phyloP scores from a whole-genome alignment of 1,284 basidiomycete species.

The Melampsora larici-populina region DNA sequence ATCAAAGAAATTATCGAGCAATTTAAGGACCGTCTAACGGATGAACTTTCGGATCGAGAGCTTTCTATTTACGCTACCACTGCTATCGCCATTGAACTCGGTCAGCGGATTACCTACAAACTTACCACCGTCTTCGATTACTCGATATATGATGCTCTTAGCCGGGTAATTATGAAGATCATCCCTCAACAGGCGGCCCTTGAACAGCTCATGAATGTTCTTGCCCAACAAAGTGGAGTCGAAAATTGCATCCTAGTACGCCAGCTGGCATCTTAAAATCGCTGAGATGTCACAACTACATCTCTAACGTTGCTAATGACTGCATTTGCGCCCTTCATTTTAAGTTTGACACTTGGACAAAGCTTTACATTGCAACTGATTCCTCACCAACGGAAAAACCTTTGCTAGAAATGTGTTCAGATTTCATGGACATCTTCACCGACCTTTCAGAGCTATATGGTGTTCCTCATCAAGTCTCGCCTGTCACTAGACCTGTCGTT shows the following conservation, averaged over 20 bases:
- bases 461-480: constrained; percentile 35
- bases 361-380: constrained; percentile 87
- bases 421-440: constrained; percentile 82
- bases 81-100: constrained; percentile 45
- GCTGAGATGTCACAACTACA: too few relatives aligned
- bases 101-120: constrained; percentile 62
- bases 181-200: constrained; percentile 64
- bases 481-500: constrained; percentile 21
- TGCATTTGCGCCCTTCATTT: constrained; percentile 84
- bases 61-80: constrained; percentile 46
- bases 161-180: constrained; percentile 68
- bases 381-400: constrained; percentile 83
- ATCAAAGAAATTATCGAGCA: constrained; percentile 59
- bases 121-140: constrained; percentile 86
- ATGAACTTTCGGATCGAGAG: constrained; percentile 56
- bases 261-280: neutral
- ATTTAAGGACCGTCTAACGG: constrained; percentile 63
- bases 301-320: constrained; percentile 59
- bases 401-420: constrained; percentile 81
- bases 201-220: constrained; percentile 75
- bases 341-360: constrained; percentile 83
- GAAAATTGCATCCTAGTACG: constrained; percentile 12
- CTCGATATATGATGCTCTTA: constrained; percentile 80
- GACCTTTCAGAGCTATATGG: constrained; percentile 75
- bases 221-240: constrained; percentile 59